Base-by-base conservation (phyloP, 164 flowering plant genomes). In the Dillenia turbinata region DNA sequence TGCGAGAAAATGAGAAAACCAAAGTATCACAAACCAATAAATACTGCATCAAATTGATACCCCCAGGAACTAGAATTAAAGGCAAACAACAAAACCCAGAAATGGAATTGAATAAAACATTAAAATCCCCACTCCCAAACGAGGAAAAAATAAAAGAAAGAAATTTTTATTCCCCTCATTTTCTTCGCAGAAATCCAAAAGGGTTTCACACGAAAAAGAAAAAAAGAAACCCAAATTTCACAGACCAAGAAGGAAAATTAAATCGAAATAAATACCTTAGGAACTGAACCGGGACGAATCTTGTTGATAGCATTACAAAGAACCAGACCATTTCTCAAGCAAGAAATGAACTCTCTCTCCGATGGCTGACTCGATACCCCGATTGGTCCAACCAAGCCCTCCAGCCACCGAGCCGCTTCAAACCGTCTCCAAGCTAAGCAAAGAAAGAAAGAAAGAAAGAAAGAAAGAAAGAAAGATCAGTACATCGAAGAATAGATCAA, bases 301-400 rank as follows among this genome's bases (percentile, higher is more conserved):
- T 84, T 89, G 81, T 93, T 93, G 52, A 93, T 89, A 44, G 82
- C 84, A 71, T 87, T 88, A 77, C 98, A 93, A 5, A 92, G 77
- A 49, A 87, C 45, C 65, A 90, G 64, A 9, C 98, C 98, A 78
- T 78, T 93, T 74, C 92, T 85, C 80, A 93, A 77, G 75, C 86
- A 87, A 66, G 92, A 83, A 73, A 88, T 72, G 68, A 93, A 90
- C 64, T 87, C 89, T 60, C 57, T 65, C 76, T 93, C 98, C 0
- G 97, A 79, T 12, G 98, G 94, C 47, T 79, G 78, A 8, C 54
- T 57, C 3, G 92, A 56, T 33, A 91, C 64, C 9, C 87, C 89
- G 3, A 91, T 69, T 11, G 91, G 88, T n/a, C 96, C 98, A 9
- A 83, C 87, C 13, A 84, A 47, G 69, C 72, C 73, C 56, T 87